These are phyloP conservation scores for Cadophora malorum DNA, from an alignment of 2,329 filamentous ascomycete genomes.

Conservation along the genomic window DNA sequence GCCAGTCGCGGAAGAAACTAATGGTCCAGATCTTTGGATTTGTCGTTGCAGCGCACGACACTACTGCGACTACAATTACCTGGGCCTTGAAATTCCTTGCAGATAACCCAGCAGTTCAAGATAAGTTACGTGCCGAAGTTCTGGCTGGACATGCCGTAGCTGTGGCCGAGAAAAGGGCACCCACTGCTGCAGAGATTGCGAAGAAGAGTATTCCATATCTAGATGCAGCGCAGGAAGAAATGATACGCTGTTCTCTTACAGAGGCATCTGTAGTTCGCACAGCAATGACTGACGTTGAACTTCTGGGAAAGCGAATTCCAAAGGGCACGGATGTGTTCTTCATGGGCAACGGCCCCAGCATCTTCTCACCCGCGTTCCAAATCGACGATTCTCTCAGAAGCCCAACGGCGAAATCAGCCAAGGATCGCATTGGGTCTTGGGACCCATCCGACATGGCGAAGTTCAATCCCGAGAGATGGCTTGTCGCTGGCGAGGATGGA, in stretches of 20 bases:
- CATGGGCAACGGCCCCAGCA: constrained; percentile 35
- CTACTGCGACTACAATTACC: constrained; percentile 21
- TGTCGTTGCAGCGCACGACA: constrained; percentile 29
- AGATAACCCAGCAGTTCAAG: constrained; percentile 25
- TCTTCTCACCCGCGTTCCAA: constrained; percentile 33
- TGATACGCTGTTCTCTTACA: constrained; percentile 45
- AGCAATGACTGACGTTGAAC: constrained; percentile 42
- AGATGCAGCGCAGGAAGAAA: constrained; percentile 41
- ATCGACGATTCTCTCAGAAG: constrained; percentile 39
- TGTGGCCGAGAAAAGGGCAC: constrained; percentile 12
- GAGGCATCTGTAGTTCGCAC: constrained; percentile 44
- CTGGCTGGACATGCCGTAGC: constrained; percentile 17
- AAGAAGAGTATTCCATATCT: constrained; percentile 30
- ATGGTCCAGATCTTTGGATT: constrained; percentile 25
- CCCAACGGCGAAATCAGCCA: constrained; percentile 5
- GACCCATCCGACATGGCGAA: constrained; percentile 36
- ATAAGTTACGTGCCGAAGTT: constrained; percentile 27
- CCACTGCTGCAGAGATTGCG: constrained; percentile 31
- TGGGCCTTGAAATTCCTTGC: constrained; percentile 28
- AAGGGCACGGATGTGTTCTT: constrained; percentile 47
- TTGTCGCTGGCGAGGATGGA: constrained; percentile 20
- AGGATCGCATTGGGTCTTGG: constrained; percentile 41
- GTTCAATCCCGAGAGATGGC: constrained; percentile 51
- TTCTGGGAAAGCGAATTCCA: constrained; percentile 48
- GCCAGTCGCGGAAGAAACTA: neutral